Conservation (phyloP, 441 rosid genomes). For the Corymbia calophylla region DNA sequence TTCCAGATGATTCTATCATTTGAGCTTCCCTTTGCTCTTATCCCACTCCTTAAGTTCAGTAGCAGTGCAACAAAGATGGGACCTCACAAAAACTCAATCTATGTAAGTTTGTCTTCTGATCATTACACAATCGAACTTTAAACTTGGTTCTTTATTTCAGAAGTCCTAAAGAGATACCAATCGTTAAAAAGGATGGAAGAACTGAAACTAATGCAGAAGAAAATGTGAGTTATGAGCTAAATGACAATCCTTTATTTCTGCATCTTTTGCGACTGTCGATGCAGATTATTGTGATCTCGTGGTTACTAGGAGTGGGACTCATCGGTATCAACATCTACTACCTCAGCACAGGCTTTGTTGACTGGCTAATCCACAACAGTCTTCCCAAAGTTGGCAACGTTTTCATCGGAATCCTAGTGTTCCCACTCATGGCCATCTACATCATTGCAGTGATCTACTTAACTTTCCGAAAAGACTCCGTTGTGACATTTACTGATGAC, state of each 20-base stretch:
- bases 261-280: not conserved
- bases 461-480: constrained; percentile 39
- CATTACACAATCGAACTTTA: not conserved
- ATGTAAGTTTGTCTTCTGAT: constrained; percentile 19
- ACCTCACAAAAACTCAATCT: constrained; percentile 52
- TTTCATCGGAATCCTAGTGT: constrained; percentile 40
- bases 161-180: not conserved
- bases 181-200: not conserved
- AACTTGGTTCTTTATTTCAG: not conserved
- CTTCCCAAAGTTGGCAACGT: constrained; percentile 35
- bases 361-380: constrained; percentile 38
- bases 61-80: constrained; percentile 73
- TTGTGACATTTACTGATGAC: constrained; percentile 23
- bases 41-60: constrained; percentile 77
- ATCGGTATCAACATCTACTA: constrained; percentile 58
- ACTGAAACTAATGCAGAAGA: not conserved
- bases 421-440: constrained; percentile 51
- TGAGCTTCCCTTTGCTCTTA: constrained; percentile 66
- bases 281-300: constrained; percentile 53
- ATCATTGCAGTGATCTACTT: constrained; percentile 35
- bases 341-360: constrained; percentile 41
- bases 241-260: not conserved
- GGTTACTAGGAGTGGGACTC: constrained; percentile 47
- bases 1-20: constrained; percentile 68
- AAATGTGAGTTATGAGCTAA: not conserved